Base-by-base conservation (phyloP, 768 basidiomycete genomes). In the Kwoniella newhampshirensis region DNA sequence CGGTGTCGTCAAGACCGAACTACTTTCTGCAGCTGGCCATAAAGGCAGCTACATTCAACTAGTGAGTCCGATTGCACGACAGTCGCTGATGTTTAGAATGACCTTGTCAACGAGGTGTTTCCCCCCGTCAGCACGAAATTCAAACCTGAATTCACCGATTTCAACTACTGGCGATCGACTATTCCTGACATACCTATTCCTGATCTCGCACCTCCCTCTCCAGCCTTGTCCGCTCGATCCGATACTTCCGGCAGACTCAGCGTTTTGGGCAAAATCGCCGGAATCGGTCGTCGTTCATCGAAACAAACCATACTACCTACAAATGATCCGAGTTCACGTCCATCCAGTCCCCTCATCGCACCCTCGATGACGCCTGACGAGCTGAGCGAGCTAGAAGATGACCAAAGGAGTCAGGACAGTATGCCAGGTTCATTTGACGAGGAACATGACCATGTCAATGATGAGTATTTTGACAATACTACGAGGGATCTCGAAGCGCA, bases 31-130 rank as follows among this genome's bases (percentile, higher is more conserved):
- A 37, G 92, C 93, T 1, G 96, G 96, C 1, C 96, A 98, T 79
- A 96, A 93, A 74, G 94, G 91, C 51, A 92, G 91, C 52, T 98
- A 98, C 76, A 97, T 97, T 58, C 89, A 93, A 73, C 93, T 98
- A 91, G 74, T 74, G 56, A 70, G 70, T 58, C 21, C 15, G 2
- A 37, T 1, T 12, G 6, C 8, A 28, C 15, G 41, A 40, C 48
- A 11, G 17, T 28, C 18, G 44, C 42, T 64, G 51, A 63, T 25
- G 15, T 52, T 12, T 53, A 75, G 74, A 94, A 93, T 7, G 93
- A 98, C 75, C 83, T 99, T n/a, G 96, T 99, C 15, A 93, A 99
- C 78, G 93, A 96, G 77, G 93, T 96, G 86, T 99, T 99, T 80
- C 96, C 96, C 30, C 91, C 94, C 0, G 91, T 98, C 53, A 83